phyloP scores from a whole-genome alignment of 2,329 filamentous ascomycete genomes.

The Cadophora luteo-olivacea region DNA sequence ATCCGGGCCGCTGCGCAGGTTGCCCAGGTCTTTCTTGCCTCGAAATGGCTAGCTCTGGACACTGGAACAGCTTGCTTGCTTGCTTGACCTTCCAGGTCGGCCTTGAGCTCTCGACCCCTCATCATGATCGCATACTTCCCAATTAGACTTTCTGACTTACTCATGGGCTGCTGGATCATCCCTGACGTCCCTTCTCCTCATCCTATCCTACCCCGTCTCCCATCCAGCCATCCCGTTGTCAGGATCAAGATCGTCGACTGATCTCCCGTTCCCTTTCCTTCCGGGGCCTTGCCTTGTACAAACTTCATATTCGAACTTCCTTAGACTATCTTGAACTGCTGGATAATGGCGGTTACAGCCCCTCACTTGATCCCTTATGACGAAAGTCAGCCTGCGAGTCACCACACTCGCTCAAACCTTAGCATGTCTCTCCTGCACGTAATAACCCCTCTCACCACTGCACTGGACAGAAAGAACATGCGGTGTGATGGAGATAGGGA shows the following conservation, averaged over 20 bases:
- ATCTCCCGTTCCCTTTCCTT: not conserved
- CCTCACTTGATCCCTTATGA: slow-evolving; percentile 8
- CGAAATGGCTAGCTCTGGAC: not conserved
- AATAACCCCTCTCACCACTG: not conserved
- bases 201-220: not conserved
- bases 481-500: slow-evolving; percentile 10
- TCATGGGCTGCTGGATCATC: slow-evolving; percentile 3
- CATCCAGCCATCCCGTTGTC: not conserved
- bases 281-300: not conserved
- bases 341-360: not conserved
- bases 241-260: slow-evolving; percentile 2
- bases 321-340: not conserved
- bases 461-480: not conserved
- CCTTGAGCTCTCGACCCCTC: not conserved
- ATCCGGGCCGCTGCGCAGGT: not conserved
- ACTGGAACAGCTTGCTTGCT: not conserved
- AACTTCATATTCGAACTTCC: not conserved
- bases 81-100: not conserved
- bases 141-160: slow-evolving; percentile 10
- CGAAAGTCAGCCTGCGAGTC: slow-evolving; percentile 6
- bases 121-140: not conserved
- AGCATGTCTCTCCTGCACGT: slow-evolving; percentile 15
- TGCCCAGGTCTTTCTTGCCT: not conserved
- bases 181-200: not conserved
- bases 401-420: not conserved